phyloP scores from a whole-genome alignment of 257 asterid genomes.

The Gynochthodes officinalis region DNA sequence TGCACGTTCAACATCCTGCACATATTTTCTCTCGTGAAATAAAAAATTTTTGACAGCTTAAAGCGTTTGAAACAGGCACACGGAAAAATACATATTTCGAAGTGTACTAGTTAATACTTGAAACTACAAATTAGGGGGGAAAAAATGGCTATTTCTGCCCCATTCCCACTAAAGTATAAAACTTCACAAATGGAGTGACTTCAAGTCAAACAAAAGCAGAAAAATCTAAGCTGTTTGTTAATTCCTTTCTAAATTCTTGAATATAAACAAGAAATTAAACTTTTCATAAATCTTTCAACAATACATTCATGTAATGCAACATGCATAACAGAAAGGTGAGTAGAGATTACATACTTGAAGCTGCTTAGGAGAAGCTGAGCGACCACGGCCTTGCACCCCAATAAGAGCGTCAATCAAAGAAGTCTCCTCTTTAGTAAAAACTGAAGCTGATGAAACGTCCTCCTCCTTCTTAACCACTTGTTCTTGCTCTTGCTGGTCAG shows the following conservation, averaged over 20 bases:
- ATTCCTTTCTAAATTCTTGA: too few relatives aligned
- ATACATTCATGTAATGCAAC: neutral
- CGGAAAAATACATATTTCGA: neutral
- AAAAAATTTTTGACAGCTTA: neutral
- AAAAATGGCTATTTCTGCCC: neutral
- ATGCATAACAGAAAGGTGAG: neutral
- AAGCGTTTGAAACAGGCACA: neutral
- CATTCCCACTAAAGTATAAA: neutral
- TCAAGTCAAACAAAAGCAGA: neutral
- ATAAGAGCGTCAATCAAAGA: slow-evolving; percentile 64
- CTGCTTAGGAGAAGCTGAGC: slow-evolving; percentile 64
- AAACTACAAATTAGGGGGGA: neutral
- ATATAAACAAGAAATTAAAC: too few relatives aligned
- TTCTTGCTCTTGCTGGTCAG: slow-evolving; percentile 29
- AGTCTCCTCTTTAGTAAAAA: slow-evolving; percentile 52
- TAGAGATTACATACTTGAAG: slow-evolving; percentile 40
- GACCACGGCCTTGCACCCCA: slow-evolving; percentile 91
- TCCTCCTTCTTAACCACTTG: slow-evolving; percentile 21
- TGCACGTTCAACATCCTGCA: slow-evolving; percentile 84
- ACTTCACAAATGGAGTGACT: neutral
- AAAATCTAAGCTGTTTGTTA: neutral
- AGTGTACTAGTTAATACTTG: neutral
- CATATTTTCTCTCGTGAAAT: neutral
- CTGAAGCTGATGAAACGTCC: slow-evolving; percentile 24
- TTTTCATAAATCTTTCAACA: neutral